phyloP scores from a whole-genome alignment of 768 basidiomycete species.

The Cytidiella melzeri region DNA sequence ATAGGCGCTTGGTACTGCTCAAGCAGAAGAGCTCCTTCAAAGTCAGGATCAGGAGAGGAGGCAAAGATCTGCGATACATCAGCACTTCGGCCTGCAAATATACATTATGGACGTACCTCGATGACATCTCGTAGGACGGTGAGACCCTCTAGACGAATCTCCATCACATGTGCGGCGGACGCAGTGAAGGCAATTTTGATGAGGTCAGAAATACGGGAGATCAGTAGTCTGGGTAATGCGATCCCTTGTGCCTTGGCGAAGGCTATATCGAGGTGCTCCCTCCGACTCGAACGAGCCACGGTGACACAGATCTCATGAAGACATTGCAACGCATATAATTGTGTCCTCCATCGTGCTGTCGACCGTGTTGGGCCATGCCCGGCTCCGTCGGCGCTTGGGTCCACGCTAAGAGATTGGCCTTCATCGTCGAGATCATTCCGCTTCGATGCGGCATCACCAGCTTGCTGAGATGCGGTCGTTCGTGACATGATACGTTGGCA shows the following conservation, averaged over 20 bases:
- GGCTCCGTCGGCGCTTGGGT: constrained; percentile 37
- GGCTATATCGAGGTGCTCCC: constrained; percentile 78
- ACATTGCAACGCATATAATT: constrained; percentile 90
- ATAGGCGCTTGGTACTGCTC: constrained; percentile 99
- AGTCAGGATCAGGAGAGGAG: constrained; percentile 83
- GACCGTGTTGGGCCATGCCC: constrained; percentile 34
- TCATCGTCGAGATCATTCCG: constrained; percentile 77
- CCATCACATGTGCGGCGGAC: constrained; percentile 92
- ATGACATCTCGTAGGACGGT: constrained; percentile 89
- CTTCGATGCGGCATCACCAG: constrained; percentile 52
- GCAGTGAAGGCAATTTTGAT: constrained; percentile 99
- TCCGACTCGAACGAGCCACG: constrained; percentile 62
- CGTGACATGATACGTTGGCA: constrained; percentile 97
- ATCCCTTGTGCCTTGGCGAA: constrained; percentile 61
- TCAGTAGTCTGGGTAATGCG: constrained; percentile 57
- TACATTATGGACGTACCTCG: constrained; percentile 43
- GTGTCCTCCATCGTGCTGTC: constrained; percentile 93
- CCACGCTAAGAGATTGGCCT: constrained; percentile 80
- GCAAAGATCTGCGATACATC: constrained; percentile 67
- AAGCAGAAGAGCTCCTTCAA: constrained; percentile 80
- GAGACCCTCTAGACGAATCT: constrained; percentile 88
- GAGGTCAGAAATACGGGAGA: constrained; percentile 83
- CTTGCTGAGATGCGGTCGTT: constrained; percentile 80
- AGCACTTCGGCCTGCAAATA: constrained; percentile 4
- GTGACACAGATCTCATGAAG: constrained; percentile 83